phyloP scores from a whole-genome alignment of 768 basidiomycete species.

The Pleurotus platypus region DNA sequence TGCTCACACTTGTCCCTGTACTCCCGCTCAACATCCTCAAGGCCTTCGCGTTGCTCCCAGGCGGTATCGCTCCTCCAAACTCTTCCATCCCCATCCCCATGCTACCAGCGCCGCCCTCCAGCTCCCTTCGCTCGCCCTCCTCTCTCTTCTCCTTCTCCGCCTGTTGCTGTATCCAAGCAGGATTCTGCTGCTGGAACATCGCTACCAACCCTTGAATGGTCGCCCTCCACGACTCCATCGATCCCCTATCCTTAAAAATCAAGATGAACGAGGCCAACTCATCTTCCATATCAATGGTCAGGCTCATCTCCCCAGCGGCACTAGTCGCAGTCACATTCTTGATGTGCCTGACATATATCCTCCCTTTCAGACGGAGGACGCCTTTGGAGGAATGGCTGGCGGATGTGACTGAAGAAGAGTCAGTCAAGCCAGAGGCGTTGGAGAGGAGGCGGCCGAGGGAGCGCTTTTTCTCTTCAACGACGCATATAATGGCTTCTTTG shows the following conservation, averaged over 20 bases:
- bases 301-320: constrained; percentile 77
- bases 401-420: constrained; percentile 35
- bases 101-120: not conserved
- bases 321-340: constrained; percentile 82
- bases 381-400: constrained; percentile 48
- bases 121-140: not conserved
- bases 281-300: constrained; percentile 98
- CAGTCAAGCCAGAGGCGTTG: constrained; percentile 53
- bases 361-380: constrained; percentile 86
- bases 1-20: constrained; percentile 61
- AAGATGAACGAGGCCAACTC: constrained; percentile 95
- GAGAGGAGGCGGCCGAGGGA: constrained; percentile 73
- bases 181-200: constrained; percentile 59
- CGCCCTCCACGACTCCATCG: constrained; percentile 84
- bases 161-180: constrained; percentile 28
- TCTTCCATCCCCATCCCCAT: constrained; percentile 57
- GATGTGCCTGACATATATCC: constrained; percentile 95
- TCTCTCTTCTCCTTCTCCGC: constrained; percentile 26
- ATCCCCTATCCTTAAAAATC: constrained; percentile 88
- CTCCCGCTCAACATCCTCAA: constrained; percentile 80
- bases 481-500: constrained; percentile 96
- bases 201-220: constrained; percentile 79
- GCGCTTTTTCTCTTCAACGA: constrained; percentile 93
- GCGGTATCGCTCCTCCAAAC: constrained; percentile 50
- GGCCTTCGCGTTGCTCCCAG: constrained; percentile 51